A percentile compares a stretch with the other conserved stretches of the same genome.
Evolutionary conservation across 2,329 filamentous ascomycete genomes (phyloP).

Genomic region (Fusarium globosum): DNA sequence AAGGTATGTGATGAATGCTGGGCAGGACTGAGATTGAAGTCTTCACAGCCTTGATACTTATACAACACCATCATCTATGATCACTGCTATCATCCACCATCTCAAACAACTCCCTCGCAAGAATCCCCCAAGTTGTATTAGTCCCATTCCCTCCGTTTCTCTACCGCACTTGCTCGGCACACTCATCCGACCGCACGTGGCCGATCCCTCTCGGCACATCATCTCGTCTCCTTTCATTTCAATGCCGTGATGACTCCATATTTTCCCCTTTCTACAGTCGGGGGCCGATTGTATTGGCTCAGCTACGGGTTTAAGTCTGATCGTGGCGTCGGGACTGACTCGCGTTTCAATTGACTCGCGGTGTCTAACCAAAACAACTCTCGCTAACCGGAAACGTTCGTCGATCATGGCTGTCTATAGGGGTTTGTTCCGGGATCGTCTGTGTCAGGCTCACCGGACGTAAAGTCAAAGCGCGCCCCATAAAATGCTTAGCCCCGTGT

Average conservation of each 20-base stretch:
- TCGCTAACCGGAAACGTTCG: not conserved
- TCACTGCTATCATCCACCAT: not conserved
- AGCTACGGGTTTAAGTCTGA: not conserved
- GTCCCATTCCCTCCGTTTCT: rapidly evolving
- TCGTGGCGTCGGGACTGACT: not conserved
- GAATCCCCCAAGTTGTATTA: not conserved
- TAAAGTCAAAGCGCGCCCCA: not conserved
- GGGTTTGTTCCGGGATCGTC: not conserved
- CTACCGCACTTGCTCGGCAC: not conserved
- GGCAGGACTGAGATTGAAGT: too few relatives aligned
- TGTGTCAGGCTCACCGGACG: not conserved
- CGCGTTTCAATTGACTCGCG: not conserved
- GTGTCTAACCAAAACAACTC: not conserved
- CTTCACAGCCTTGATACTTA: not conserved
- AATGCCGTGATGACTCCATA: not conserved
- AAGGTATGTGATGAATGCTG: too few relatives aligned
- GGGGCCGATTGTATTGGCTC: not conserved
- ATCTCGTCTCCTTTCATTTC: not conserved
- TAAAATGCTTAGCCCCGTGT: not conserved
- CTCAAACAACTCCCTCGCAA: not conserved
- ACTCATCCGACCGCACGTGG: not conserved
- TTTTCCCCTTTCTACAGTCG: not conserved
- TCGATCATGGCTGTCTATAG: not conserved
- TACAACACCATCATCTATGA: not conserved
- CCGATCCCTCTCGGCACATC: not conserved